phyloP scores from a whole-genome alignment of 2,329 filamentous ascomycete genomes.

The Rachicladosporium sp. region DNA sequence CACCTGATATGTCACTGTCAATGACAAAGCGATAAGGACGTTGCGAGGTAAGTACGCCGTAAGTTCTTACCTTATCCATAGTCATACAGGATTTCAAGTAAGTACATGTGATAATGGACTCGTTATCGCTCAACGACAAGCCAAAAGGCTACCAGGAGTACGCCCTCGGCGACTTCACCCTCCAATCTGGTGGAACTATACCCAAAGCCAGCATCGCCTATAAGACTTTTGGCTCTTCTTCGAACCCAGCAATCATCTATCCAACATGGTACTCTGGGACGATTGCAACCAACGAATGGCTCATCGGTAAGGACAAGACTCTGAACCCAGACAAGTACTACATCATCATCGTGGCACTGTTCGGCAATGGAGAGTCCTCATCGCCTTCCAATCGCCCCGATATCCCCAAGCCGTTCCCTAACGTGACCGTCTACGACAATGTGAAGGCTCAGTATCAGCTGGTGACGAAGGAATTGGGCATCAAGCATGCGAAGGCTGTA shows the following conservation, averaged over 20 bases:
- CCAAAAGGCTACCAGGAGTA: constrained; percentile 36
- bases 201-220: constrained; percentile 59
- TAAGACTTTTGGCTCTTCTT: constrained; percentile 58
- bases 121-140: constrained; percentile 6
- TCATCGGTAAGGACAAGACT: constrained; percentile 53
- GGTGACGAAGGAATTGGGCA: constrained; percentile 49
- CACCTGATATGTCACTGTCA: too few relatives aligned
- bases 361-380: constrained; percentile 56
- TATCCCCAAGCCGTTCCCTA: constrained; percentile 41
- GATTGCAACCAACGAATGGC: constrained; percentile 63
- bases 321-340: constrained; percentile 54
- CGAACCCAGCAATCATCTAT: constrained; percentile 57
- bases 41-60: too few relatives aligned
- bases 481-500: constrained; percentile 50
- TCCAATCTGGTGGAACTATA: constrained; percentile 52
- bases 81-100: too few relatives aligned
- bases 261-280: constrained; percentile 63
- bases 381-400: constrained; percentile 47
- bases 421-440: constrained; percentile 55
- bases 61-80: too few relatives aligned
- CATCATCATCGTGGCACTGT: constrained; percentile 56
- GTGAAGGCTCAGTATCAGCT: constrained; percentile 54
- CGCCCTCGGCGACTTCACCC: constrained; percentile 30
- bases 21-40: too few relatives aligned
- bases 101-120: too few relatives aligned